Evolutionary conservation across 352 stramenopile genomes (phyloP).

Genomic region (Pythium brachiatum): DNA sequence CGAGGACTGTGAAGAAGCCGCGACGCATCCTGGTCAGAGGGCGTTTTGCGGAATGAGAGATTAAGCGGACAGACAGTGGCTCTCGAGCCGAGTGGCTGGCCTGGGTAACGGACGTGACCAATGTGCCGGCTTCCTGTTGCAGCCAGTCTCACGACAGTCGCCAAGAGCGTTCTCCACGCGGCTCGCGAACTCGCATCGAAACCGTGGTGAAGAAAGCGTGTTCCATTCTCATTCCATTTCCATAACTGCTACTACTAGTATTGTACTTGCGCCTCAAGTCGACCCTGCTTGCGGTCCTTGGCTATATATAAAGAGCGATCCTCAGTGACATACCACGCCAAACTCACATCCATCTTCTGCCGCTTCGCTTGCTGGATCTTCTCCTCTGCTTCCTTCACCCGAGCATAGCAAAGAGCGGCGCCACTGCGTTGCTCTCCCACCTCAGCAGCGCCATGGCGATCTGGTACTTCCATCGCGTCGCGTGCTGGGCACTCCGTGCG

Average conservation of each 20-base stretch:
- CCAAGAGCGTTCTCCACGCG: background rate
- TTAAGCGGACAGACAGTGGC: too few relatives aligned
- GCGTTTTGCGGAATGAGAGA: background rate
- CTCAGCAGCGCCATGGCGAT: constrained; percentile 73
- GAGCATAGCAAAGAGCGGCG: constrained; percentile 65
- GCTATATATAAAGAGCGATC: constrained; percentile 5
- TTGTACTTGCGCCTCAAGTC: background rate
- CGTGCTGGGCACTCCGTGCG: constrained; percentile 54
- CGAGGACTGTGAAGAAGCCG: background rate
- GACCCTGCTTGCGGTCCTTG: background rate
- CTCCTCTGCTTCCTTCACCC: constrained; percentile 26
- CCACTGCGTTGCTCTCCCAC: constrained; percentile 79
- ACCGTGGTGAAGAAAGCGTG: background rate
- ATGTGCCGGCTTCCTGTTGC: too few relatives aligned
- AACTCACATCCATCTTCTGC: constrained; percentile 3
- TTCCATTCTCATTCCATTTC: constrained; percentile 1
- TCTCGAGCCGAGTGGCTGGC: background rate
- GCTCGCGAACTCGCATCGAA: background rate
- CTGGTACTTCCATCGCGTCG: constrained; percentile 77
- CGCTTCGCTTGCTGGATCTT: background rate
- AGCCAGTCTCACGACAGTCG: too few relatives aligned
- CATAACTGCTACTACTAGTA: background rate
- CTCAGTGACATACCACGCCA: background rate
- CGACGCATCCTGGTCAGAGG: background rate
- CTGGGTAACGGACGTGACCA: background rate